Evolutionary conservation across 306 rosid species (phyloP).

Genomic region (Rubus parviflorus): DNA sequence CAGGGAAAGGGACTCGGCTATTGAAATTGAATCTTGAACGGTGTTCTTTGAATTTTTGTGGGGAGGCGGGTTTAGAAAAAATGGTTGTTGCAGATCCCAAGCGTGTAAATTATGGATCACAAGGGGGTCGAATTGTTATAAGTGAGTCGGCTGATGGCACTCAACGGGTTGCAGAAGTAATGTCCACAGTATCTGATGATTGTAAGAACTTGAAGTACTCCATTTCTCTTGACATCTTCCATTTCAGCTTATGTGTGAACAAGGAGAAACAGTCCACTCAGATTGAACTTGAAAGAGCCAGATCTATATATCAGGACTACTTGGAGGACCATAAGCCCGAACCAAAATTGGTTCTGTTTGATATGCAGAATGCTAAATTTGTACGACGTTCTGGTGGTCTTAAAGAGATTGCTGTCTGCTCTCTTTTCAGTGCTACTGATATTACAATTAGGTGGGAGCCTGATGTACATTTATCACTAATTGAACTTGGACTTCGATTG

Average conservation of each 20-base stretch:
- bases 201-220: slow-evolving; percentile 66
- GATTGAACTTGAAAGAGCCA: slow-evolving; percentile 89
- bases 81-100: slow-evolving; percentile 82
- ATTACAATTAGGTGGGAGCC: slow-evolving; percentile 93
- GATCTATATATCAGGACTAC: slow-evolving; percentile 79
- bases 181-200: slow-evolving; percentile 64
- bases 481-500: slow-evolving; percentile 76
- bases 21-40: slow-evolving; percentile 80
- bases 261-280: slow-evolving; percentile 90
- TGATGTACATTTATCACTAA: slow-evolving; percentile 74
- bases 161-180: slow-evolving; percentile 72
- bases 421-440: slow-evolving; percentile 97
- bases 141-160: slow-evolving; percentile 76
- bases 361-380: slow-evolving; percentile 94
- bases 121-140: slow-evolving; percentile 80
- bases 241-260: slow-evolving; percentile 74
- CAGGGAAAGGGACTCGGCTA: slow-evolving; percentile 75
- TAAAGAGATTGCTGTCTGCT: slow-evolving; percentile 86
- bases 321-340: slow-evolving; percentile 66
- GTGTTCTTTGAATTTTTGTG: slow-evolving; percentile 74
- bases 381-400: slow-evolving; percentile 87
- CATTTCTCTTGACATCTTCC: slow-evolving; percentile 81
- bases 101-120: slow-evolving; percentile 93
- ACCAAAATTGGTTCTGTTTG: slow-evolving; percentile 72
- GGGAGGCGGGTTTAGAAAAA: slow-evolving; percentile 76